phyloP scores from a whole-genome alignment of 2,329 filamentous ascomycete genomes.

The Exutisphaerella laricina region DNA sequence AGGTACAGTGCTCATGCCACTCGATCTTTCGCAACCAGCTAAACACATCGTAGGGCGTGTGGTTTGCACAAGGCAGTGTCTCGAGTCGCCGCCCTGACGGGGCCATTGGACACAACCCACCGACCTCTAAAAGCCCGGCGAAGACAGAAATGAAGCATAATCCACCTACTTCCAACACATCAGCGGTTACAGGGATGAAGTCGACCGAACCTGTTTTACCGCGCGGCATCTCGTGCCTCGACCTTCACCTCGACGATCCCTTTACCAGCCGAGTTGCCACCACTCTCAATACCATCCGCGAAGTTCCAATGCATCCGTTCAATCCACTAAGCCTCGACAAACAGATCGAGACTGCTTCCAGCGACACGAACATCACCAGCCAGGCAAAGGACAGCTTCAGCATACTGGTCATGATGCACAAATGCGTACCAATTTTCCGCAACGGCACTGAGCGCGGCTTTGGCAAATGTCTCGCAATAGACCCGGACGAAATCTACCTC shows the following conservation, averaged over 20 bases:
- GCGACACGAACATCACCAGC: not conserved
- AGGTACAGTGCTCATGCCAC: not conserved
- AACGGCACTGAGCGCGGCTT: not conserved
- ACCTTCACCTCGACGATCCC: not conserved
- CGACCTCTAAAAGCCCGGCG: too few relatives aligned
- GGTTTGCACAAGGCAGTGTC: conserved; percentile 1
- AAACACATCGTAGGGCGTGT: not conserved
- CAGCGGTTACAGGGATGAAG: too few relatives aligned
- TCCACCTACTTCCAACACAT: too few relatives aligned
- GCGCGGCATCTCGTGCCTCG: not conserved
- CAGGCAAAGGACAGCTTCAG: not conserved
- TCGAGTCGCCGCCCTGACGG: not conserved
- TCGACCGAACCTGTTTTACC: too few relatives aligned
- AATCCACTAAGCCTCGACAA: not conserved
- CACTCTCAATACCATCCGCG: not conserved
- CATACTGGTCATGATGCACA: not conserved
- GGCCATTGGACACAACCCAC: not conserved
- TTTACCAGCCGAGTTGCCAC: not conserved
- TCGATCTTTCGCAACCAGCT: not conserved
- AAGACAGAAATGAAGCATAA: too few relatives aligned
- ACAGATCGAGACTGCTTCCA: not conserved
- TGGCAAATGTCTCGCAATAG: not conserved
- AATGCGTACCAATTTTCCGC: not conserved
- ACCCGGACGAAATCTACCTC: not conserved
- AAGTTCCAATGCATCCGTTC: not conserved